Conservation (phyloP, 2,329 filamentous ascomycete species). For the Cercospora zeina region DNA sequence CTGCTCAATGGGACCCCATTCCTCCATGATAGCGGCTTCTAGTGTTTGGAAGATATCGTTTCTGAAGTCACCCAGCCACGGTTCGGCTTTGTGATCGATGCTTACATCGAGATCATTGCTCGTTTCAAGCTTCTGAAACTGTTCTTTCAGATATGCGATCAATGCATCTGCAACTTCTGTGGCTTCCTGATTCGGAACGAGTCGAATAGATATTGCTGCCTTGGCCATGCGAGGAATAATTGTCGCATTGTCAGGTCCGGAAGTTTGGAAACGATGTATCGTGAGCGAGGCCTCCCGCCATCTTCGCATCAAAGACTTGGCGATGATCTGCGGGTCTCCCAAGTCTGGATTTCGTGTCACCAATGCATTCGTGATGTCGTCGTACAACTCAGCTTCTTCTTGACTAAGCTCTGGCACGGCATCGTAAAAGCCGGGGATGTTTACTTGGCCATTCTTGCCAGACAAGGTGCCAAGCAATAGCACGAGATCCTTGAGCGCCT, state of each 20-base stretch:
- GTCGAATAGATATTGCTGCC: slow-evolving; percentile 82
- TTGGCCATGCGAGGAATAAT: slow-evolving; percentile 88
- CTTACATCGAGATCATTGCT: slow-evolving; percentile 78
- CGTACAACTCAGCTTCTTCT: slow-evolving; percentile 77
- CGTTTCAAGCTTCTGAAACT: slow-evolving; percentile 74
- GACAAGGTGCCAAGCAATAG: slow-evolving; percentile 79
- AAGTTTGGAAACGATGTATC: slow-evolving; percentile 89
- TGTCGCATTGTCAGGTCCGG: slow-evolving; percentile 81
- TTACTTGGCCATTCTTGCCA: slow-evolving; percentile 74
- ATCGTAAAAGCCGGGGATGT: slow-evolving; percentile 87
- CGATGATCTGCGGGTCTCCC: slow-evolving; percentile 67
- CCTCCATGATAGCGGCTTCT: slow-evolving; percentile 78
- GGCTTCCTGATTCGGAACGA: slow-evolving; percentile 91
- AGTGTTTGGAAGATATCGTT: slow-evolving; percentile 90
- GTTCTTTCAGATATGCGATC: slow-evolving; percentile 63
- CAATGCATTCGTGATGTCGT: slow-evolving; percentile 77
- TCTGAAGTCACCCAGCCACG: slow-evolving; percentile 69
- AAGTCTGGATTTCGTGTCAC: slow-evolving; percentile 69
- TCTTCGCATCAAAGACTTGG: slow-evolving; percentile 81
- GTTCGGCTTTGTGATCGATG: slow-evolving; percentile 82
- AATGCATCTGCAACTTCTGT: slow-evolving; percentile 71
- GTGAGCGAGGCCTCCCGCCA: slow-evolving; percentile 96
- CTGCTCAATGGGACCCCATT: slow-evolving; percentile 66
- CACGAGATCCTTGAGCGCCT: slow-evolving; percentile 88
- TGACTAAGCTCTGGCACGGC: slow-evolving; percentile 72